Base-by-base conservation (phyloP, 371 early-diverging fungal species). In the Rhizopus arrhizus region DNA sequence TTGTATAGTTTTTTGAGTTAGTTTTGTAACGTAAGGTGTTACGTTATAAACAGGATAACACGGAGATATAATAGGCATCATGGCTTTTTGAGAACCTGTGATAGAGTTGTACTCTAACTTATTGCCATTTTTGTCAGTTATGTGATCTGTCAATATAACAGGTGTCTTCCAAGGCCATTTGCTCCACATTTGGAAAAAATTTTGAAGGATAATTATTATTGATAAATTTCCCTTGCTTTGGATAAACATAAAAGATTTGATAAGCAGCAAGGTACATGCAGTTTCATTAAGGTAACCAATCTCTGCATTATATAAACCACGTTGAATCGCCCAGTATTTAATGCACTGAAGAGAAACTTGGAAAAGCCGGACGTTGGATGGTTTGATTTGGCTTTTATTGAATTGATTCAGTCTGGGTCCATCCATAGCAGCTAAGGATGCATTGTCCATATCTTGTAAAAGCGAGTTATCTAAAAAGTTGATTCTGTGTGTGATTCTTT, bases 61-160 rank as follows among this genome's bases (percentile, higher is more conserved):
- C 1, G 78, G 78, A 29, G 78, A 65, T 3, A 78, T 56, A 32
- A 78, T 75, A 0, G 78, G 72, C 73, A 78, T 75, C 4, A 65
- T 16, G 6, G 75, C 72, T 6, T 65, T 31, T 5, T 65, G 49
- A 41, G 71, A 75, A 10, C 64, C 61, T 4, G 41, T 48, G 56
- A 76, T 36, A 4, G 36, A 6, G 1, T 15, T 10, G 15, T 59
- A 60, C 8, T 60, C 52, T 1, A 65, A 0, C 5, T 22, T 32
- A 9, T 12, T 6, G 0, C 51, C 71, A 48, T 69, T 34, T 28
- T 52, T 31, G 10, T 67, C 68, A 13, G 71, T 70, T 32, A 78
- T 73, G 38, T 28, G 16, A 3, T 65, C 51, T 2, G 69, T 70
- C 4, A 78, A 45, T 0, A 71, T 48, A 5, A 78, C 73, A 4